Base-by-base conservation (phyloP, 2,329 filamentous ascomycete genomes). In the Pseudopithomyces maydicus region DNA sequence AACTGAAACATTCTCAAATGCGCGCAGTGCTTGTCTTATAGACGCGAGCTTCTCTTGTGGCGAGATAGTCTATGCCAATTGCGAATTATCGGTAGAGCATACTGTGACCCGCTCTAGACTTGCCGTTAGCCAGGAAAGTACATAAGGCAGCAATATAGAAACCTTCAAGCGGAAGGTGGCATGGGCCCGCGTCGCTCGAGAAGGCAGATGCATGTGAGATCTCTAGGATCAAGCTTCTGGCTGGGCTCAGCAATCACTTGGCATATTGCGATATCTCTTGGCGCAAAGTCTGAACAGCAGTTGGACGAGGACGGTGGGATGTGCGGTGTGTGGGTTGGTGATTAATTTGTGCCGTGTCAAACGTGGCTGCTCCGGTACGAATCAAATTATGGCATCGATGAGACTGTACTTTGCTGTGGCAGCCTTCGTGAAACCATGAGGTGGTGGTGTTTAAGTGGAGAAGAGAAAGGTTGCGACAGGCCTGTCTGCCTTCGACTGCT, bases 241-340 rank as follows among this genome's bases (percentile, higher is more conserved):
- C 19, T 44, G 41, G 29, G 41, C 33, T 26, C 19, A 47, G 17
- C 35, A 54, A 47, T 41, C 42, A 46, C 51, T 54, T 54, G 51
- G 51, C 51, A 33, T 54, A 54, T 54, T 54, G 20, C 42, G 42
- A 54, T 41, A 47, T 54, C 33, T n/a, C 42, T 54, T 54, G 51
- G 47, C 47, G 7, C 41, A 19, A 50, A 36, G 15, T n/a, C 15
- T 14, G 22, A 20, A 14, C 41, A 26, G 19, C 19, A 15, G 11
- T 29, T 14, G 22, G 3, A 44, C 26, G 1, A 6, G n/a, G 6
- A 11, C 44, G 2, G 7, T 12, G 17, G 35, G 10, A 17, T 17
- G 44, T 12, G 11, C 6, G 15, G 8, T 11, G 20, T 6, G n/a
- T 38, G n/a, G 12, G 12, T 14, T n/a, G 35, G 14, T 14, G 14